Base-by-base conservation (phyloP, 805 yeast genomes). In the Debaryomyces maramus region DNA sequence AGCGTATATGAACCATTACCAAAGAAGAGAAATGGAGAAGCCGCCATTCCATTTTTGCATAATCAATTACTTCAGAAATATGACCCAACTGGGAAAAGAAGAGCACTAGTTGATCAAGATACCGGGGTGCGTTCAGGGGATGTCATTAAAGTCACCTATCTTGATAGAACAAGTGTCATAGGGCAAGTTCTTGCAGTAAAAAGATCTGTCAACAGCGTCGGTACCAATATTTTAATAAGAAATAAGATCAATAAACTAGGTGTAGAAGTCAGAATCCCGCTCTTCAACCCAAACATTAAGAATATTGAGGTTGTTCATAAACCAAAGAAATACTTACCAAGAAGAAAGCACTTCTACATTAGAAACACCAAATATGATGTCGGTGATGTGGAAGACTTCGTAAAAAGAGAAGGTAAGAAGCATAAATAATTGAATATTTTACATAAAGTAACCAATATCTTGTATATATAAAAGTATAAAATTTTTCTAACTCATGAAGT, bases 291-390 rank as follows among this genome's bases (percentile, higher is more conserved):
- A 6, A 71, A 80, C 39, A 74, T 93, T 40, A 77, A 81, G 46
- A 78, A 83, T 61, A 73, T 91, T 38, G 97, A 90, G 63, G 62
- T 89, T 28, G 63, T 91, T 46, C 77, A 85, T 63, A 83, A 83
- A 63, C 91, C 95, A 27, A 63, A 67, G 47, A 78, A 76, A 56
- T 82, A 88, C 63, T 80, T 85, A 72, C 55, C 70, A 9, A 81
- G 96, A 77, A 80, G 81, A 66, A 91, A 88, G 73, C 91, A 88
- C 53, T 90, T 84, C 74, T 93, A 88, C 66, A 85, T 93, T 57
- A 85, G 97, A 69, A 84, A 77, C 62, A 73, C 83, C 37, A 81
- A 79, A 56, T 67, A 81, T 61, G 95, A 87, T 62, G 90, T 83
- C 36, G 83, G 81, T 47, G 89, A 84, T 58, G 61, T 84, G 44